Evolutionary conservation across 2,329 filamentous ascomycete species (phyloP), one percentile per base, ranked within the genome.

Genomic region (Camillea tinctor): DNA sequence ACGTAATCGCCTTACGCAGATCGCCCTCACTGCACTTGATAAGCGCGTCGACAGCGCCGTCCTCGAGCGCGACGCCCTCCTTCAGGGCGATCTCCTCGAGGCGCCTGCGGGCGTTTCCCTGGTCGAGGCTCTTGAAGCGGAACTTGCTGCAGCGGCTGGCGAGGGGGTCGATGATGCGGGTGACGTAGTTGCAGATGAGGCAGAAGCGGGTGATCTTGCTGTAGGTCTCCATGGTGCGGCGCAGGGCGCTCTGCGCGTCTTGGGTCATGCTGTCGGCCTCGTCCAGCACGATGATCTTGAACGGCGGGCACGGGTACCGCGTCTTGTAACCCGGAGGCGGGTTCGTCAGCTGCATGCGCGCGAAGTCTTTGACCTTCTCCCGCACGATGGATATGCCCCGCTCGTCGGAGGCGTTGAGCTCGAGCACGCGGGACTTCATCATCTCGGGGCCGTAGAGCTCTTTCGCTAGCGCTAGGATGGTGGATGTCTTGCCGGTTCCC

Each of bases 261-360:
- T 98, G 94, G 48, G 95, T 99, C 94, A 99, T 98, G 67, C 90
- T 95, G 75, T 99, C 95, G 67, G 95, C 95, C 79, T 99, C 95
- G 76, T 99, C 95, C 61, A 99, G 87, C 62, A 99, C 92, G 73
- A 99, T 94, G 73, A 99, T 97, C 80, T 99, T 99, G 82, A 97
- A 99, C 0, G 95, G 95, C 21, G 95, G 95, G 73, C 94, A 98
- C 0, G 95, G 93, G 71, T 96, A 97, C 72, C 88, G 78, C 61
- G 81, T 76, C 76, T 86, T 80, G 79, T 91, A 85, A 68, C 88
- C 80, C 63, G 88, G 77, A 0, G 92, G 88, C 2, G 91, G 88
- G 66, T 96, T 92, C 26, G 91, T 93, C 63, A 98, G 86, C 75
- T 97, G 94, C 82, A 96, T 94, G 62, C 94, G 88, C 21, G 96